These are phyloP conservation scores for Thraustotheca clavata DNA, from an alignment of 352 stramenopile species.

Conservation along the genomic window DNA sequence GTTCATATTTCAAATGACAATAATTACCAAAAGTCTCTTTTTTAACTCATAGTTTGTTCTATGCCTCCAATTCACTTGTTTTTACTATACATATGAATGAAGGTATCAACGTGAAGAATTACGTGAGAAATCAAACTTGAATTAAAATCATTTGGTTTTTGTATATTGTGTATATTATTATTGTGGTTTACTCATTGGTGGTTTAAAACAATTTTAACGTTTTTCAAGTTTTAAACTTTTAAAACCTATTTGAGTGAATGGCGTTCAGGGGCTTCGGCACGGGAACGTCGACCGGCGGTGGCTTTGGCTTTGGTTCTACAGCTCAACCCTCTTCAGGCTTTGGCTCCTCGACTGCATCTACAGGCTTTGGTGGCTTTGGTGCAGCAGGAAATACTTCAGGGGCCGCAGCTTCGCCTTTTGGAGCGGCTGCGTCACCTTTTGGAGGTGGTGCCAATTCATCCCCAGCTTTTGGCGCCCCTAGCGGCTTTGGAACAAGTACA, in stretches of 20 bases:
- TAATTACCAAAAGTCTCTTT: no score
- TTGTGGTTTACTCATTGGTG: no score
- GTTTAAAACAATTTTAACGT: no score
- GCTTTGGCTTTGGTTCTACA: not conserved
- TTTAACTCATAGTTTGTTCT: no score
- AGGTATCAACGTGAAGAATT: no score
- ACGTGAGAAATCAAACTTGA: no score
- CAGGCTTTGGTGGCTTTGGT: conserved; percentile 29
- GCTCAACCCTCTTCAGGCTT: conserved; percentile 23
- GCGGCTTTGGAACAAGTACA: conserved; percentile 32
- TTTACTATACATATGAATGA: no score
- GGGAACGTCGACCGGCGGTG: not conserved
- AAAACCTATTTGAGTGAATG: conserved; percentile 7
- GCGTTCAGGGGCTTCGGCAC: not conserved
- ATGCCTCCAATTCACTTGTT: no score
- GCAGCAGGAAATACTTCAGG: conserved; percentile 38
- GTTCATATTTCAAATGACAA: no score
- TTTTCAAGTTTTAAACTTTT: no score
- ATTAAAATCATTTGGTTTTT: no score
- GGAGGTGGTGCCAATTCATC: conserved; percentile 29
- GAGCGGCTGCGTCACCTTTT: conserved; percentile 40
- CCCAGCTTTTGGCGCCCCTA: conserved; percentile 26
- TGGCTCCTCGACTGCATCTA: conserved; percentile 14
- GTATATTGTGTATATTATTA: no score
- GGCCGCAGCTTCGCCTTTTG: conserved; percentile 25